A percentile compares a stretch with the other conserved stretches of the same genome.
These are phyloP conservation scores for Globisporangium camurandrum DNA, from an alignment of 352 stramenopile species.

Conservation along the genomic window DNA sequence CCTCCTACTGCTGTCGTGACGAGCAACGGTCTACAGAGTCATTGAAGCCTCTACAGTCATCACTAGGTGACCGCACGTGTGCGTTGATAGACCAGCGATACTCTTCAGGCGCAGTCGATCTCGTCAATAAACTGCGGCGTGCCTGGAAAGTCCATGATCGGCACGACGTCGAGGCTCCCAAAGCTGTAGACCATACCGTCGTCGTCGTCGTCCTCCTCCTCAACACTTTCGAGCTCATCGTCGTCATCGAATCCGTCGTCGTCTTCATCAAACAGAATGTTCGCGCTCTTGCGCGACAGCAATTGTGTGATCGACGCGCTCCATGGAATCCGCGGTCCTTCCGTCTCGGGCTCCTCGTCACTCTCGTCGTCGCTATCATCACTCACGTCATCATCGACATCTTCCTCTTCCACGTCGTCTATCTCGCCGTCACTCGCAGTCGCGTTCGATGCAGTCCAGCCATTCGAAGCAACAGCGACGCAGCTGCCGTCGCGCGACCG, in stretches of 20 bases:
- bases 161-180: slow-evolving; percentile 33
- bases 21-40: too few relatives aligned
- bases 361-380: slow-evolving; percentile 15
- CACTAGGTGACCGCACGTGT: too few relatives aligned
- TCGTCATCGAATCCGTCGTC: slow-evolving; percentile 39
- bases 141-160: slow-evolving; percentile 42
- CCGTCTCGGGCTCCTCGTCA: slow-evolving; percentile 23
- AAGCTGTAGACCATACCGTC: too few relatives aligned
- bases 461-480: too few relatives aligned
- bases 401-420: too few relatives aligned
- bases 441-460: slow-evolving; percentile 19
- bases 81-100: too few relatives aligned
- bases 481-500: slow-evolving; percentile 6
- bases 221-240: neutral
- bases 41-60: too few relatives aligned
- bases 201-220: slow-evolving; percentile 9
- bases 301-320: slow-evolving; percentile 35
- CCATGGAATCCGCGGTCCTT: slow-evolving; percentile 33
- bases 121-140: slow-evolving; percentile 25
- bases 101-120: slow-evolving; percentile 28
- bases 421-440: slow-evolving; percentile 16
- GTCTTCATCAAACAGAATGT: slow-evolving; percentile 53
- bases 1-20: too few relatives aligned
- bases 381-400: neutral
- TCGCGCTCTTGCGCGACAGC: slow-evolving; percentile 38